phyloP scores from a whole-genome alignment of 1,139 yeast genomes.

The Candida dubliniensis region DNA sequence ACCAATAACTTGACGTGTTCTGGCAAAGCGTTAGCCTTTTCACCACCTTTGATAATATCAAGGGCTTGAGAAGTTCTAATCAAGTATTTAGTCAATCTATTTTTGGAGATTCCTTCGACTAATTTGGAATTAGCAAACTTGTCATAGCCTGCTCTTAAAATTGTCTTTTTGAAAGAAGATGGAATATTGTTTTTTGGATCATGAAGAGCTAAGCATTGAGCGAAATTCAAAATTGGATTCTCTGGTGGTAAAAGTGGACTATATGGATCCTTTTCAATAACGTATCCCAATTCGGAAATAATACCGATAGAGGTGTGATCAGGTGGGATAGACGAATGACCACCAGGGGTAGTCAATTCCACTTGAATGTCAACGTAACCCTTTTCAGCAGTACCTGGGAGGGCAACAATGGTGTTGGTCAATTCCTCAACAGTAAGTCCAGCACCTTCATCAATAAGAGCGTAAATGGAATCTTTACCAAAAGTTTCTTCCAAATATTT shows the following conservation, averaged over 20 bases:
- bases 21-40: constrained; percentile 43
- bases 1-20: constrained; percentile 32
- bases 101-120: constrained; percentile 18
- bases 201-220: constrained; percentile 42
- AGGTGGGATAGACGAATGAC: constrained; percentile 48
- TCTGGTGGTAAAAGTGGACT: constrained; percentile 29
- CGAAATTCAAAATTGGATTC: constrained; percentile 33
- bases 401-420: constrained; percentile 36
- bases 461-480: constrained; percentile 38
- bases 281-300: constrained; percentile 38
- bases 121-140: constrained; percentile 32
- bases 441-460: constrained; percentile 46
- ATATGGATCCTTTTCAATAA: constrained; percentile 40
- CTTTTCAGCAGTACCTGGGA: constrained; percentile 43
- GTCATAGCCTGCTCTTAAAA: constrained; percentile 37
- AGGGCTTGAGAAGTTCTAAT: constrained; percentile 39
- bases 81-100: constrained; percentile 25
- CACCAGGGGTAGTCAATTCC: constrained; percentile 43
- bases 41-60: constrained; percentile 40
- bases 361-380: constrained; percentile 37
- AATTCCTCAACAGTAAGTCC: constrained; percentile 28
- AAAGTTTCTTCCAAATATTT: constrained; percentile 30
- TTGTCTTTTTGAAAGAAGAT: constrained; percentile 22
- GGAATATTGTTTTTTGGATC: constrained; percentile 23
- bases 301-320: constrained; percentile 49